Evolutionary conservation across 2,329 filamentous ascomycete species (phyloP).

Genomic region (Massarina eburnea): DNA sequence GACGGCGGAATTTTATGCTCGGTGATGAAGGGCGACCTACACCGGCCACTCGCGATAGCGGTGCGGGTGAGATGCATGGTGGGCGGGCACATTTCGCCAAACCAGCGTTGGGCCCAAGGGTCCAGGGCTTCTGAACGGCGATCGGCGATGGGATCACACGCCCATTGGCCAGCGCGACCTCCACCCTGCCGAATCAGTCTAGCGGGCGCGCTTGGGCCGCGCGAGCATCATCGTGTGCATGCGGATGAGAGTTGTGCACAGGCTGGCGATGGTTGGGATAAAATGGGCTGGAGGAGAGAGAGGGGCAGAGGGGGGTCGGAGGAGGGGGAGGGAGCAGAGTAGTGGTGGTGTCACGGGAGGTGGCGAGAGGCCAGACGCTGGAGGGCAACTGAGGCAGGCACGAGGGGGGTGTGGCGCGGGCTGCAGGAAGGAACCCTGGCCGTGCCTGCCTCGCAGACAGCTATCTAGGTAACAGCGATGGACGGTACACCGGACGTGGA

Average conservation of each 20-base stretch:
- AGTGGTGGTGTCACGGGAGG: background rate
- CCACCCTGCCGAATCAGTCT: background rate
- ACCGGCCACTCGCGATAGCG: too few relatives aligned
- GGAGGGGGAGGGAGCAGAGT: background rate
- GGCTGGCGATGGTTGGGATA: constrained; percentile 19
- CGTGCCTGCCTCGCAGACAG: too few relatives aligned
- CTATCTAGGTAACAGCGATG: too few relatives aligned
- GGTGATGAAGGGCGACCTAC: constrained; percentile 1
- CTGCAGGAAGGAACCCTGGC: too few relatives aligned
- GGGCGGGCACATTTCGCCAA: constrained; percentile 6
- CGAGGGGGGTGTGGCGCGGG: too few relatives aligned
- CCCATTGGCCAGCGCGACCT: constrained; percentile 2
- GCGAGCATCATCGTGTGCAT: constrained; percentile 15
- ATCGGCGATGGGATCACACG: background rate
- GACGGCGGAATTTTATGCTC: background rate
- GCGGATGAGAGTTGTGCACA: constrained; percentile 30
- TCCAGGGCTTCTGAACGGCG: constrained; percentile 2
- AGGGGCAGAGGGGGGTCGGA: background rate
- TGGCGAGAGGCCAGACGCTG: background rate
- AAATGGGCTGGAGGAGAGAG: constrained; percentile 15
- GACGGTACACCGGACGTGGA: background rate
- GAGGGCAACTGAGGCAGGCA: too few relatives aligned
- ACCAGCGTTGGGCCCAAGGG: background rate
- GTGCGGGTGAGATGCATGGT: background rate
- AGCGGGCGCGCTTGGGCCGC: constrained; percentile 23